These are phyloP conservation scores for Fusarium circinatum DNA, from an alignment of 2,329 filamentous ascomycete species.

Conservation along the genomic window DNA sequence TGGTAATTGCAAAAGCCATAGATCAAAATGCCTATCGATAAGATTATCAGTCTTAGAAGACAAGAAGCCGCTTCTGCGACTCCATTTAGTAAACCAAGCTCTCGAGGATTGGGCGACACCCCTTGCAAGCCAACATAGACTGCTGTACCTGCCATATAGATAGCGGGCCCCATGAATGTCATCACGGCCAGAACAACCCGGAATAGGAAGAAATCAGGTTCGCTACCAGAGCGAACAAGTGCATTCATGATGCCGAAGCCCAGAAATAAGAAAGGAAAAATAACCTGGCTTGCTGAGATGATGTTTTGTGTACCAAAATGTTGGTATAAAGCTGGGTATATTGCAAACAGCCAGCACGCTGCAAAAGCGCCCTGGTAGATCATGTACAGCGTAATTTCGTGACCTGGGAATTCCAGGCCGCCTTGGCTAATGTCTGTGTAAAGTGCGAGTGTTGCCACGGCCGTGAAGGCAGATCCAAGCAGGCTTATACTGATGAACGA, in stretches of 20 bases:
- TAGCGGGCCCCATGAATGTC: neutral
- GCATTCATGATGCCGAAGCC: neutral
- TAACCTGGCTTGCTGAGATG: neutral
- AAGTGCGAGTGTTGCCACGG: neutral
- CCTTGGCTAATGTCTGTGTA: neutral
- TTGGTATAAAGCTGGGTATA: neutral
- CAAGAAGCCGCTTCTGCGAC: neutral
- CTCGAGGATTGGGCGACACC: neutral
- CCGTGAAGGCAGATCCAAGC: neutral
- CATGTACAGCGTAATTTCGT: neutral
- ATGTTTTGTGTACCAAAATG: neutral
- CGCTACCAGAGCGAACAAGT: neutral
- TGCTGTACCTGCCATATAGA: neutral
- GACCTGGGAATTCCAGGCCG: neutral
- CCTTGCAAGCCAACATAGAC: neutral
- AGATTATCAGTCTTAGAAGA: neutral
- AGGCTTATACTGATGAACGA: neutral
- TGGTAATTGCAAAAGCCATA: neutral
- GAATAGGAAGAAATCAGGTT: neutral
- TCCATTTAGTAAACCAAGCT: neutral
- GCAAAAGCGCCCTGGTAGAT: neutral
- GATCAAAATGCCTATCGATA: neutral
- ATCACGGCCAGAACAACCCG: neutral
- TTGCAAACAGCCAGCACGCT: neutral
- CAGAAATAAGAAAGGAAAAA: neutral